Conservation (phyloP, 2,329 filamentous ascomycete genomes). For the Fusarium sp. region DNA sequence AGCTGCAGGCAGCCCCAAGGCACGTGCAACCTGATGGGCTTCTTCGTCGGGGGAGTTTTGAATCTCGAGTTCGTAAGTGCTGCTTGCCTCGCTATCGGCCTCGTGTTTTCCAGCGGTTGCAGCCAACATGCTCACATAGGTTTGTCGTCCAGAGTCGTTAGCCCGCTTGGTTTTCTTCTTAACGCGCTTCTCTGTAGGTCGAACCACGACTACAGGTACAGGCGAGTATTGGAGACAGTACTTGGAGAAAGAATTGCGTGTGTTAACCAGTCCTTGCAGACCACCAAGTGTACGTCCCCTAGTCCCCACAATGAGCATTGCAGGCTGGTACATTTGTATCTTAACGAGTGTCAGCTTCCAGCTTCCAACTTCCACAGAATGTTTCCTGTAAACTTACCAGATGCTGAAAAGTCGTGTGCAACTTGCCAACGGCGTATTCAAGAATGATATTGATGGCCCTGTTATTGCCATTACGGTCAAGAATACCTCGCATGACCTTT, state of each 20-base stretch:
- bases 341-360: conserved; percentile 51
- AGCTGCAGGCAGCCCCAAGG: conserved; percentile 69
- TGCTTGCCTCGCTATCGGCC: conserved; percentile 65
- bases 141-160: conserved; percentile 78
- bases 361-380: neutral
- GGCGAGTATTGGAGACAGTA: conserved; percentile 95
- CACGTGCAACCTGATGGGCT: conserved; percentile 71
- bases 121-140: conserved; percentile 81
- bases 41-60: conserved; percentile 69
- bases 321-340: conserved; percentile 93
- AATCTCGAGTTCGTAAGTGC: conserved; percentile 65
- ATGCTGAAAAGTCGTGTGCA: conserved; percentile 89
- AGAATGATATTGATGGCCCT: conserved; percentile 86
- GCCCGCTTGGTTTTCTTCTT: conserved; percentile 90
- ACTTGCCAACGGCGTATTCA: conserved; percentile 88
- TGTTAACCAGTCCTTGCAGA: conserved; percentile 84
- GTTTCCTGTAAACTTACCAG: conserved; percentile 68
- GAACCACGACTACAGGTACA: conserved; percentile 91
- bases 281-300: conserved; percentile 85
- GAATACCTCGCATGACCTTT: conserved; percentile 77
- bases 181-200: conserved; percentile 85
- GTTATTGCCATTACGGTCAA: conserved; percentile 80
- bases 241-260: conserved; percentile 85
- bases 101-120: conserved; percentile 68
- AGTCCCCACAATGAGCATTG: conserved; percentile 90